Conservation (phyloP, 768 basidiomycete species). For the Amanita muscaria region DNA sequence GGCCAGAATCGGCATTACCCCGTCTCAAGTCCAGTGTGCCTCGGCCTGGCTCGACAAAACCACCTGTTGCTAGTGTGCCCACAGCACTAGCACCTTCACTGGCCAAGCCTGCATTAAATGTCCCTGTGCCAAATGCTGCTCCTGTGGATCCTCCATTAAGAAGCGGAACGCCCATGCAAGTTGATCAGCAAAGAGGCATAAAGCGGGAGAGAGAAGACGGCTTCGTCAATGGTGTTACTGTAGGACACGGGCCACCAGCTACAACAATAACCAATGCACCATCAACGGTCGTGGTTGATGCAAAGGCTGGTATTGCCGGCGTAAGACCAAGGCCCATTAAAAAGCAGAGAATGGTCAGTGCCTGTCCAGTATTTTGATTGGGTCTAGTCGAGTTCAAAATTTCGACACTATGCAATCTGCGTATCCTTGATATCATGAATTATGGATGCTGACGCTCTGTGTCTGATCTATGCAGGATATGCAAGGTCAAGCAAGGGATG, state of each 20-base stretch:
- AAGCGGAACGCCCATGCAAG: slow-evolving; percentile 24
- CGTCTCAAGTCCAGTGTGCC: slow-evolving; percentile 20
- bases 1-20: slow-evolving; percentile 21
- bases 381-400: too few species aligned
- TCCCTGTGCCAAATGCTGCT: slow-evolving; percentile 2
- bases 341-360: slow-evolving; percentile 66
- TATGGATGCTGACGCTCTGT: slow-evolving; percentile 4
- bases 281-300: slow-evolving; percentile 32
- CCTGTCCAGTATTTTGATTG: neutral
- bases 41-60: slow-evolving; percentile 21
- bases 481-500: slow-evolving; percentile 55
- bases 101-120: neutral
- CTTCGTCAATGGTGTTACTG: slow-evolving; percentile 21
- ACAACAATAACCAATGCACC: slow-evolving; percentile 13
- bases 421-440: slow-evolving; percentile 7
- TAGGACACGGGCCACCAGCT: slow-evolving; percentile 19
- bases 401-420: too few species aligned
- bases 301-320: slow-evolving; percentile 49
- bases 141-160: slow-evolving; percentile 17
- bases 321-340: slow-evolving; percentile 63
- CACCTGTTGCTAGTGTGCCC: slow-evolving; percentile 11
- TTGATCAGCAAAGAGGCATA: slow-evolving; percentile 27
- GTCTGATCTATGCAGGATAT: slow-evolving; percentile 35
- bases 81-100: slow-evolving; percentile 10
- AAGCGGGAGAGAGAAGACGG: slow-evolving; percentile 35